Evolutionary conservation across 164 flowering plant species (phyloP).

Genomic region (Annona cherimola): DNA sequence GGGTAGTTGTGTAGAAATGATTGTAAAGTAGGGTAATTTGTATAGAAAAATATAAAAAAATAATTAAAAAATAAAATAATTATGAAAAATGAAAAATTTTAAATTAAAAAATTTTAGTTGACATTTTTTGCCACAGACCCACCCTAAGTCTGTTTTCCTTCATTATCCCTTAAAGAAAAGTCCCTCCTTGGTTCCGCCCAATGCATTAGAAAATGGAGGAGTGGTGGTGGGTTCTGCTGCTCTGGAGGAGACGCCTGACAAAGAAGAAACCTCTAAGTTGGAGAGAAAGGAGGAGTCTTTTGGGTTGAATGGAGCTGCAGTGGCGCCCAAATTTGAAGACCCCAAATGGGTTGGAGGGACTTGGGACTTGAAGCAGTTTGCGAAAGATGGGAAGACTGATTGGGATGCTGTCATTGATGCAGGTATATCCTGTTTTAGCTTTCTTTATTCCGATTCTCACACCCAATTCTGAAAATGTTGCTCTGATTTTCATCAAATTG

Average conservation of each 20-base stretch:
- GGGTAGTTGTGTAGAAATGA: no score
- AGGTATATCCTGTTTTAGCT: conserved; percentile 36
- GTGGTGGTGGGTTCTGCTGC: conserved; percentile 27
- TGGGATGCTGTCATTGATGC: conserved; percentile 98
- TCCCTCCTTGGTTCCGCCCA: conserved; percentile 12
- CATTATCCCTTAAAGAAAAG: conserved; percentile 18
- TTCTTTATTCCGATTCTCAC: background rate
- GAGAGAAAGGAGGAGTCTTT: conserved; percentile 23
- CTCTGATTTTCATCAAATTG: no score
- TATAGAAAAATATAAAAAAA: no score
- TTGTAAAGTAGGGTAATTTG: no score
- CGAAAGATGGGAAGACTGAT: conserved; percentile 62
- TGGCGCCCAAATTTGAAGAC: conserved; percentile 41
- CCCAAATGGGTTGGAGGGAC: conserved; percentile 82
- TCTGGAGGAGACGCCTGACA: conserved; percentile 22
- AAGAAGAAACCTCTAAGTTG: conserved; percentile 9
- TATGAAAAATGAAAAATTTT: no score
- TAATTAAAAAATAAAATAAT: no score
- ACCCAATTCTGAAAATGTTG: background rate
- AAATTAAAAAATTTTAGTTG: no score
- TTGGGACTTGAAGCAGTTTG: conserved; percentile 89
- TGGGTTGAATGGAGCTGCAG: conserved; percentile 34
- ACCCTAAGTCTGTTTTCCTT: conserved; percentile 23
- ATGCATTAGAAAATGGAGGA: conserved; percentile 54
- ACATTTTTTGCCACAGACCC: no score